These are phyloP conservation scores for Vaccinium myrtillus DNA, from an alignment of 148 eudicot species.

Conservation along the genomic window DNA sequence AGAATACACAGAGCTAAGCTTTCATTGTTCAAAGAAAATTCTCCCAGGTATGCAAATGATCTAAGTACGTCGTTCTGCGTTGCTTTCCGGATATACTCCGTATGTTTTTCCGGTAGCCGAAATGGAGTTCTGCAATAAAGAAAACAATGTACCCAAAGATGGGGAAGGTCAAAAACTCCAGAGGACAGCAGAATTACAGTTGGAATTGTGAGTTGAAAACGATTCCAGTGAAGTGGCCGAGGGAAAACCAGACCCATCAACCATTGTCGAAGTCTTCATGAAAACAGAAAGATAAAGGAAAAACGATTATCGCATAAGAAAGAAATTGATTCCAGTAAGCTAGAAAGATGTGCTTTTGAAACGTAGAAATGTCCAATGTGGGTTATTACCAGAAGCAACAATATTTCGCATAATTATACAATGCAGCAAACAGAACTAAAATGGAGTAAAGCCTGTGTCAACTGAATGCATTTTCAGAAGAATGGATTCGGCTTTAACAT, in stretches of 20 bases:
- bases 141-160: not conserved
- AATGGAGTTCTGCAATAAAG: not conserved
- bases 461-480: slow-evolving; percentile 38
- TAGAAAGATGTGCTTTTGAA: slow-evolving; percentile 19
- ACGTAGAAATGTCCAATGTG: slow-evolving; percentile 46
- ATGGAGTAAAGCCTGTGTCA: slow-evolving; percentile 32
- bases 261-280: not conserved
- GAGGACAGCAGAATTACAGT: not conserved
- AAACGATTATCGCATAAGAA: not conserved
- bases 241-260: not conserved
- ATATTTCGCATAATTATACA: slow-evolving; percentile 59
- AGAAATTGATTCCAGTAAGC: not conserved
- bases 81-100: not conserved
- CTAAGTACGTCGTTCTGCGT: not conserved
- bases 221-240: not conserved
- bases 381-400: slow-evolving; percentile 49
- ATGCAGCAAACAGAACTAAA: slow-evolving; percentile 30
- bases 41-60: not conserved
- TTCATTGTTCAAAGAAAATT: not conserved
- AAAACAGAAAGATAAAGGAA: not conserved
- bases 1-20: not conserved
- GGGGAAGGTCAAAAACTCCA: not conserved
- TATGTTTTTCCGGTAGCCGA: not conserved
- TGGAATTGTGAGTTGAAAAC: not conserved
- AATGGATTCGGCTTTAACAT: slow-evolving; percentile 31